Evolutionary conservation across 2,329 filamentous ascomycete genomes (phyloP).

Genomic region (Fusarium haematococcum): DNA sequence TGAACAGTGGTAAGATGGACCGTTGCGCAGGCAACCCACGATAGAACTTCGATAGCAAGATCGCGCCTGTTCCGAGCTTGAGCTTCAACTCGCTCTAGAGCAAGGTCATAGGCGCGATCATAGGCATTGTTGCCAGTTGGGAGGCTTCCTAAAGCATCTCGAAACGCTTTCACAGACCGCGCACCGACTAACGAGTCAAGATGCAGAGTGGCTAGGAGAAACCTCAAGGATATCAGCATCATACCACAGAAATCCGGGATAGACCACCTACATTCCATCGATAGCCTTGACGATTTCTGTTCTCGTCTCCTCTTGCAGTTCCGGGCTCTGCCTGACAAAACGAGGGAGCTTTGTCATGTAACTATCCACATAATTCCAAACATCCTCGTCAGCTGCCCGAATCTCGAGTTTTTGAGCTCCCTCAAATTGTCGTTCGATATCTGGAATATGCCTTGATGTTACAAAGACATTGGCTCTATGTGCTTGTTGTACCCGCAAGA

Average conservation of each 20-base stretch:
- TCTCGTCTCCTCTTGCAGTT: neutral
- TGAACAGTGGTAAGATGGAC: constrained; percentile 43
- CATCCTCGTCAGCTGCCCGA: neutral
- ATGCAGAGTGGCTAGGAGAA: neutral
- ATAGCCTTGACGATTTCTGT: neutral
- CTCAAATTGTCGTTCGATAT: neutral
- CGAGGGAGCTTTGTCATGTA: neutral
- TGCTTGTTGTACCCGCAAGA: neutral
- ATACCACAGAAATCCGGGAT: too few species aligned
- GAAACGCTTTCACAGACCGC: neutral
- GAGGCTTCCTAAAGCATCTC: neutral
- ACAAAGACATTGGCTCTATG: neutral
- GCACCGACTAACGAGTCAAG: neutral
- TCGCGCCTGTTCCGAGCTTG: constrained; percentile 47
- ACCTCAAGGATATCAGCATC: neutral
- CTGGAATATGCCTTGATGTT: neutral
- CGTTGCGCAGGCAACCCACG: constrained; percentile 54
- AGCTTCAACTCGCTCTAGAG: constrained; percentile 38
- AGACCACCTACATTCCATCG: neutral
- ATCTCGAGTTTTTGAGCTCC: constrained; percentile 50
- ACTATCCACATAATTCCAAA: neutral
- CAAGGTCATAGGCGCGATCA: neutral
- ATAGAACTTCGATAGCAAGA: constrained; percentile 52
- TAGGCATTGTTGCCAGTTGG: neutral
- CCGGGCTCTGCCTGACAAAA: neutral